Base-by-base conservation (phyloP, 139 green algal species). In the Edaphochlamys debaryana region DNA sequence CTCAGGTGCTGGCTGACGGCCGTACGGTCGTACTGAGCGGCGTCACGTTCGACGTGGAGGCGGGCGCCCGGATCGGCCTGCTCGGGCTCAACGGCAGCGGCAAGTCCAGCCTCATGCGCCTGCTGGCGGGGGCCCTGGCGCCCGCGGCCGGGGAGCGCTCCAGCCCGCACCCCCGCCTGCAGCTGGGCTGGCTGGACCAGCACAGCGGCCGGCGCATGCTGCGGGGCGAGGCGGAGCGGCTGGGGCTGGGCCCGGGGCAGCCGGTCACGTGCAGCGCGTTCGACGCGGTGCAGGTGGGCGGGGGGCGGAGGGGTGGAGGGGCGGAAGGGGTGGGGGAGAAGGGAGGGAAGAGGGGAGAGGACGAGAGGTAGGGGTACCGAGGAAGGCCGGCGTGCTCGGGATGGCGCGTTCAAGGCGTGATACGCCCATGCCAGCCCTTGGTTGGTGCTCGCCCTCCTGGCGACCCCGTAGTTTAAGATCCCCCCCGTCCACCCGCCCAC, bases 21-120 rank as follows among this genome's bases (percentile, higher is more conserved):
- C 72, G 69, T 29, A n/a, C 36, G 67, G 27, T 62, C 30, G 75
- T 81, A 30, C 41, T 81, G 22, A 29, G 60, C 13, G 20, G 42
- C 11, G 75, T 81, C 4, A 93, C 87, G 3, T 30, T 96, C 7
- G 93, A 93, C 67, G 67, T 96, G 19, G 87, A 92, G 60, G 74
- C 78, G 17, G 91, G 93, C 63, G 89, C 80, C 34, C 82, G 93
- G 23, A 85, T 96, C 4, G 93, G 90, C 20, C 75, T 96, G 67
- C 54, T 85, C 38, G 88, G 85, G 0, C 82, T 82, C 52, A 93
- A 91, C 75, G 87, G 89, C 30, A 78, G 70, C 34, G 87, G 89
- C 52, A 94, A 93, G 78, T 87, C 82, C 3, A 90, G 89, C 0
- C 85, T 95, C 19, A 56, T 95, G 34, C 79, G 79, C 0, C 41